Conservation (phyloP, 1,284 basidiomycete species). For the Exobasidium rhododendri region DNA sequence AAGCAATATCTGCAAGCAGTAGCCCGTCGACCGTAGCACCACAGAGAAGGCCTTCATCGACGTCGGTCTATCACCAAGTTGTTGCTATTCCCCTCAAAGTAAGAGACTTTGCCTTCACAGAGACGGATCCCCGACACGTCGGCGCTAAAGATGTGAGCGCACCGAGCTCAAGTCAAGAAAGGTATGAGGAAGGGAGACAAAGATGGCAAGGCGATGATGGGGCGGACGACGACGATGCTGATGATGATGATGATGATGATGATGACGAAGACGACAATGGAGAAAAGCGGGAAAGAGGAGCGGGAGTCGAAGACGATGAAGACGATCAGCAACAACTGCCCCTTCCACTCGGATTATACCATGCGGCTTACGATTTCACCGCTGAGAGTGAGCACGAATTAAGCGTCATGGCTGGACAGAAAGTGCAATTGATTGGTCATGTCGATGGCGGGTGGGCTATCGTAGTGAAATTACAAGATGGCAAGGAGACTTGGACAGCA, state of each 20-base stretch:
- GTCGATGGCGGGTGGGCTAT: conserved; percentile 30
- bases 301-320: not conserved
- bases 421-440: conserved; percentile 19
- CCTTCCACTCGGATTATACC: conserved; percentile 18
- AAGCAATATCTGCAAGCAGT: conserved; percentile 8
- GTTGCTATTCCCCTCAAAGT: conserved; percentile 15
- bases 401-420: conserved; percentile 13
- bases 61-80: not conserved
- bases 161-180: not conserved
- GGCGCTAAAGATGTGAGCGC: conserved; percentile 15
- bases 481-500: not conserved
- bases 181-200: not conserved
- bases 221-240: not conserved
- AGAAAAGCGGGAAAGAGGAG: not conserved
- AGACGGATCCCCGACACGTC: conserved; percentile 22
- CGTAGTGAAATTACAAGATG: conserved; percentile 9
- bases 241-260: conserved; percentile 16
- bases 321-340: not conserved
- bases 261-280: conserved; percentile 12
- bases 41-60: not conserved
- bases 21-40: conserved; percentile 8
- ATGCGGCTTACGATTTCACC: conserved; percentile 22
- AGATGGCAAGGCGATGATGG: not conserved
- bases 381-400: conserved; percentile 25
- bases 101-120: conserved; percentile 24